Percentiles rank a stretch among this genome's conserved stretches.
These are phyloP conservation scores for Candida sithepensis DNA, from an alignment of 805 yeast genomes.

Conservation along the genomic window DNA sequence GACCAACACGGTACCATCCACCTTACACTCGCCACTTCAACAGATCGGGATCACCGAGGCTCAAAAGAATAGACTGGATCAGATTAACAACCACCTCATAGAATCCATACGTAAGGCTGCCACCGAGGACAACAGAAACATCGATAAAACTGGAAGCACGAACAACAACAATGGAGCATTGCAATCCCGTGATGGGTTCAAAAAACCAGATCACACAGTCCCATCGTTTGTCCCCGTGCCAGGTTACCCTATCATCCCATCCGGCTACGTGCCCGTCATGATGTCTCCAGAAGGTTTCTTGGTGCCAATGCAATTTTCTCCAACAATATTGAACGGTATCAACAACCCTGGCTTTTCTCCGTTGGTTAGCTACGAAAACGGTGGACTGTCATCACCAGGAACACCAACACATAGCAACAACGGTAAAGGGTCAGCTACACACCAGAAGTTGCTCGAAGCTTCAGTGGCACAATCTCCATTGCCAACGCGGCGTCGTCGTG, in stretches of 20 bases:
- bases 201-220: neutral
- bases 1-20: neutral
- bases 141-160: no score
- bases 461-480: neutral
- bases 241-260: constrained; percentile 23
- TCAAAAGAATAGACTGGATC: neutral
- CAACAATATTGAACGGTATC: neutral
- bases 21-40: constrained; percentile 6
- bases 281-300: constrained; percentile 30
- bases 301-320: constrained; percentile 26
- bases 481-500: neutral
- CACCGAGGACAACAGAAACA: no score
- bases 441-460: neutral
- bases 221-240: constrained; percentile 22
- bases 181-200: neutral
- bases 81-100: neutral
- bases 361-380: neutral
- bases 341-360: neutral
- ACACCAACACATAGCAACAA: neutral
- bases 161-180: neutral
- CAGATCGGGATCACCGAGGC: neutral
- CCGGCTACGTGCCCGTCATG: constrained; percentile 29
- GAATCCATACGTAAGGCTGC: neutral
- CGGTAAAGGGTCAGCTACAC: neutral
- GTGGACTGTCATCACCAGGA: neutral